phyloP scores from a whole-genome alignment of 2,329 filamentous ascomycete genomes.

The Emydomyces testavorans region DNA sequence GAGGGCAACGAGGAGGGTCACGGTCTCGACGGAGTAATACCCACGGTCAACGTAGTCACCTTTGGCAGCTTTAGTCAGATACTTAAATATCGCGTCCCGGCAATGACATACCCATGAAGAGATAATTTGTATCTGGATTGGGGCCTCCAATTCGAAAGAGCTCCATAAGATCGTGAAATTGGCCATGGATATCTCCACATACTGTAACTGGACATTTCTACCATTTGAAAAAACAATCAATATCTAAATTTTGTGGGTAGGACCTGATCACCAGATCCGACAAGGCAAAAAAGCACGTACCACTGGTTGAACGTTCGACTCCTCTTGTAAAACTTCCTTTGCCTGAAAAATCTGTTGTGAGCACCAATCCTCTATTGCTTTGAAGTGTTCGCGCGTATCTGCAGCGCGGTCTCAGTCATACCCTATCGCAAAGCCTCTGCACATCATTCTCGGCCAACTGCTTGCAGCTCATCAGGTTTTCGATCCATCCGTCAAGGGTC shows the following conservation, averaged over 20 bases:
- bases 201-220: constrained; percentile 63
- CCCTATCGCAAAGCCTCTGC: constrained; percentile 94
- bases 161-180: constrained; percentile 96
- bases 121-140: constrained; percentile 86
- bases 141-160: constrained; percentile 95
- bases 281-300: constrained; percentile 48
- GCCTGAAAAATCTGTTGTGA: constrained; percentile 46
- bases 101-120: constrained; percentile 67
- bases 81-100: neutral
- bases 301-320: constrained; percentile 98
- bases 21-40: constrained; percentile 62
- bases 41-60: constrained; percentile 65
- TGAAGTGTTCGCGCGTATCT: neutral
- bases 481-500: constrained; percentile 95
- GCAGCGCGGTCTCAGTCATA: constrained; percentile 36
- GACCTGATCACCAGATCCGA: neutral
- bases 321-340: constrained; percentile 89
- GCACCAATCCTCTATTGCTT: neutral
- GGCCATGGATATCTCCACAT: constrained; percentile 95
- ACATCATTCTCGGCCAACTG: constrained; percentile 91
- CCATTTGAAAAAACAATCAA: neutral
- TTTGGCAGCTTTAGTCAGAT: constrained; percentile 58
- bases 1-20: constrained; percentile 59
- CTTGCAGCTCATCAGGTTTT: constrained; percentile 97
- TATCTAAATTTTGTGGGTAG: neutral